These are phyloP conservation scores for Alternaria dauci DNA, from an alignment of 2,329 filamentous ascomycete species.

Conservation along the genomic window DNA sequence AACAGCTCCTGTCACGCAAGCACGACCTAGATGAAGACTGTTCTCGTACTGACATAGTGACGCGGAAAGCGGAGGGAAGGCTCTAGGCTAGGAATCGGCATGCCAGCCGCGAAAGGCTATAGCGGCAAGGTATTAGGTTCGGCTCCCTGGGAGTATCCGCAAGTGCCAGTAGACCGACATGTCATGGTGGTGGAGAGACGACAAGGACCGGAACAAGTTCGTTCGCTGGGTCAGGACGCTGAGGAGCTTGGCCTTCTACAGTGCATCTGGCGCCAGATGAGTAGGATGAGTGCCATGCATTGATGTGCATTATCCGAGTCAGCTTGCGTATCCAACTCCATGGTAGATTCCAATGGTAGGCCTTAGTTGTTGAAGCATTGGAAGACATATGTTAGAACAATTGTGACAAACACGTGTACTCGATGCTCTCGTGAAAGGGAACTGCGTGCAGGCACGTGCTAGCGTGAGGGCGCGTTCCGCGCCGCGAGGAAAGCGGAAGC, in stretches of 20 bases:
- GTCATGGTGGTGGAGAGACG: too few species aligned
- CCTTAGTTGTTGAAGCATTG: not conserved
- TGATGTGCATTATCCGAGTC: not conserved
- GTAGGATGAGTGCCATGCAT: not conserved
- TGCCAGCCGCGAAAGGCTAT: not conserved
- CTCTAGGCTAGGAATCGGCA: not conserved
- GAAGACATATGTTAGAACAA: not conserved
- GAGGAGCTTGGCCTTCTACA: not conserved
- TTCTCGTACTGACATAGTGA: not conserved
- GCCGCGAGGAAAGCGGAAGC: conserved; percentile 21
- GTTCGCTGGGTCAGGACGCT: not conserved
- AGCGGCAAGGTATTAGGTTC: not conserved
- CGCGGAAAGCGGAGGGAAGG: not conserved
- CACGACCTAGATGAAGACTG: conserved; percentile 29
- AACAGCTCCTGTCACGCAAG: conserved; percentile 21
- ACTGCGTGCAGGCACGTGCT: conserved; percentile 38
- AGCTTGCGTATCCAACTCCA: not conserved
- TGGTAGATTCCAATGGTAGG: not conserved
- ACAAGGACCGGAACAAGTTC: not conserved
- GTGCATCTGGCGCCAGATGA: not conserved
- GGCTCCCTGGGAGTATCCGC: not conserved
- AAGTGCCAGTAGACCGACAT: not conserved
- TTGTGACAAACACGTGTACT: not conserved
- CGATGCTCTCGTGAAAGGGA: not conserved
- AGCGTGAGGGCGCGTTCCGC: conserved; percentile 41